These are phyloP conservation scores for Thielaviopsis ethacetica DNA, from an alignment of 2,329 filamentous ascomycete species.

Conservation along the genomic window DNA sequence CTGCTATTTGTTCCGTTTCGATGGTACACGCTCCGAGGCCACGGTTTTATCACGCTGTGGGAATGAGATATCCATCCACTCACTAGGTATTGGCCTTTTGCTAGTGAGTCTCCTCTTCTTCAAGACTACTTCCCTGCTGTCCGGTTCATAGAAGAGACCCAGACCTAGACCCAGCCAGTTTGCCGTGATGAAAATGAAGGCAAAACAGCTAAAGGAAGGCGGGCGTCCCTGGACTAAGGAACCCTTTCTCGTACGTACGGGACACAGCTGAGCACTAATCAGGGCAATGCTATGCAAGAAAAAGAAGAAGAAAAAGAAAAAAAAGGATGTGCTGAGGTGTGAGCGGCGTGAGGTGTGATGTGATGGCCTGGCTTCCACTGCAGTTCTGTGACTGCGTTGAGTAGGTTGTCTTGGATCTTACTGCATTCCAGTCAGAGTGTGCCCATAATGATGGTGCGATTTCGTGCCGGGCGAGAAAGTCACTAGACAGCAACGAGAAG, in stretches of 20 bases:
- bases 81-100: not conserved
- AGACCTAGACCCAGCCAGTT: too few species aligned
- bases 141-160: not conserved
- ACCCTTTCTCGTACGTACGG: too few species aligned
- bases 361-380: not conserved
- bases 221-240: too few species aligned
- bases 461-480: not conserved
- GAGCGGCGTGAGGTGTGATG: too few species aligned
- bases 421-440: not conserved
- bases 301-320: not conserved
- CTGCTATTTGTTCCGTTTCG: not conserved
- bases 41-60: not conserved
- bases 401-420: not conserved
- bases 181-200: too few species aligned
- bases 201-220: too few species aligned
- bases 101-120: not conserved
- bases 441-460: not conserved
- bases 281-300: too few species aligned
- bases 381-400: not conserved
- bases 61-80: not conserved
- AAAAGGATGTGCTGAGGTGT: not conserved
- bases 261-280: too few species aligned
- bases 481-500: not conserved
- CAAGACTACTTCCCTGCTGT: not conserved
- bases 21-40: not conserved